These are phyloP conservation scores for Oehlia diaphana DNA, from an alignment of 192 early-diverging fungal species.

Conservation along the genomic window DNA sequence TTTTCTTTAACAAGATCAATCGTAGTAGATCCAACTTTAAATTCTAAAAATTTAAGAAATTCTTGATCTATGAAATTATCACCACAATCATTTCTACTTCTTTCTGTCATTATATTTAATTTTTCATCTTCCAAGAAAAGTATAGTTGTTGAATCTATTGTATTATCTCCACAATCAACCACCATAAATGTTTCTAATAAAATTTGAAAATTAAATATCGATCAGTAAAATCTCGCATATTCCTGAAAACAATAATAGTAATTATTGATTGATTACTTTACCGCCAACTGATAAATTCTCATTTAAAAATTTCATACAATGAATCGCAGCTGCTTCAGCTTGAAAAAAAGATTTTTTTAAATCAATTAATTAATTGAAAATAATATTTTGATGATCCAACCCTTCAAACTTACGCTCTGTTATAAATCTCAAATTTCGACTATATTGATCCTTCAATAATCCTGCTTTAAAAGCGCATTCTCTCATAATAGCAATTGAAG, in stretches of 20 bases:
- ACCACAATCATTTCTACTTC: background rate
- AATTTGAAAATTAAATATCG: too few species aligned
- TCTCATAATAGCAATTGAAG: background rate
- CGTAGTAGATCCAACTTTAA: background rate
- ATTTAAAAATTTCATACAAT: background rate
- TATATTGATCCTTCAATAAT: background rate
- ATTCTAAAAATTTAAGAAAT: slow-evolving; percentile 2
- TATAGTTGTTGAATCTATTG: slow-evolving; percentile 49
- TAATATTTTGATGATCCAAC: too few species aligned
- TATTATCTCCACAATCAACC: slow-evolving; percentile 56
- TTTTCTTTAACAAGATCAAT: background rate
- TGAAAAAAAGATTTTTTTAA: too few species aligned
- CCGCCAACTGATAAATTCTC: background rate
- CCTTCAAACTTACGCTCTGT: background rate
- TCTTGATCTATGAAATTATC: slow-evolving; percentile 3
- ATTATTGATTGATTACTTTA: background rate
- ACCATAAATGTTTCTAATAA: slow-evolving; percentile 50
- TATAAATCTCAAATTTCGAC: background rate
- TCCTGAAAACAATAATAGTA: too few species aligned
- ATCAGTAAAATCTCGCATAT: too few species aligned
- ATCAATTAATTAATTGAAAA: too few species aligned
- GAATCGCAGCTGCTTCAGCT: background rate
- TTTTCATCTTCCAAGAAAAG: background rate
- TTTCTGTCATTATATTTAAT: slow-evolving; percentile 5
- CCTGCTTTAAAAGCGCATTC: background rate